phyloP scores from a whole-genome alignment of 2,329 filamentous ascomycete species.

The Fusarium virguliforme region DNA sequence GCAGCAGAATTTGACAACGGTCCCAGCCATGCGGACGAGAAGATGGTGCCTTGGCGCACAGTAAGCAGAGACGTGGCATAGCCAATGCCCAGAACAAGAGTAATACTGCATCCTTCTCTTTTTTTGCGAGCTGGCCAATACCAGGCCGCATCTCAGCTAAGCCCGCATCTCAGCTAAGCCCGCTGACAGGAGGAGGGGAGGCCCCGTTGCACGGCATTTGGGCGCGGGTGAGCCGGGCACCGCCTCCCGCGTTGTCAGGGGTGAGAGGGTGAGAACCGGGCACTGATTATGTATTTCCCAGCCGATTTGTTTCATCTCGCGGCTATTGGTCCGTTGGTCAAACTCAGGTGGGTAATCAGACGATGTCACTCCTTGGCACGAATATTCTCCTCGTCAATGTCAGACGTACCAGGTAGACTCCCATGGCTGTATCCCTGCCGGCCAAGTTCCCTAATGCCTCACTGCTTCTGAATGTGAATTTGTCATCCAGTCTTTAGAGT shows the following conservation, averaged over 20 bases:
- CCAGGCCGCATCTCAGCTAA: conserved; percentile 11
- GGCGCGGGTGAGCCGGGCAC: conserved; percentile 1
- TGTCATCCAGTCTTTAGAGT: conserved; percentile 3
- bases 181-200: neutral
- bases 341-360: conserved; percentile 34
- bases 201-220: conserved; percentile 9
- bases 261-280: neutral
- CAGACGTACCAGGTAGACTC: conserved; percentile 10
- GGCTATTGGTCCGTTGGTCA: conserved; percentile 31
- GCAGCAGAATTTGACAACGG: neutral
- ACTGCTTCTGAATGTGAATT: neutral
- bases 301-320: conserved; percentile 30
- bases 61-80: conserved; percentile 8
- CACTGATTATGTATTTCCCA: conserved; percentile 8
- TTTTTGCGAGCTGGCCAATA: neutral
- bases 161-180: conserved; percentile 17
- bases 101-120: conserved; percentile 4
- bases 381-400: conserved; percentile 13
- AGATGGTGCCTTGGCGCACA: conserved; percentile 7
- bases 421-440: neutral
- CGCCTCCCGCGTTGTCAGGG: conserved; percentile 7
- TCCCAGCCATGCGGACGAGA: conserved; percentile 9
- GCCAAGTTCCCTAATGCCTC: neutral
- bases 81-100: neutral
- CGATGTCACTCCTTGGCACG: conserved; percentile 32